Percentiles rank a stretch among this genome's conserved stretches.
phyloP scores from a whole-genome alignment of 2,329 filamentous ascomycete species.

The Microsporum audouinii region DNA sequence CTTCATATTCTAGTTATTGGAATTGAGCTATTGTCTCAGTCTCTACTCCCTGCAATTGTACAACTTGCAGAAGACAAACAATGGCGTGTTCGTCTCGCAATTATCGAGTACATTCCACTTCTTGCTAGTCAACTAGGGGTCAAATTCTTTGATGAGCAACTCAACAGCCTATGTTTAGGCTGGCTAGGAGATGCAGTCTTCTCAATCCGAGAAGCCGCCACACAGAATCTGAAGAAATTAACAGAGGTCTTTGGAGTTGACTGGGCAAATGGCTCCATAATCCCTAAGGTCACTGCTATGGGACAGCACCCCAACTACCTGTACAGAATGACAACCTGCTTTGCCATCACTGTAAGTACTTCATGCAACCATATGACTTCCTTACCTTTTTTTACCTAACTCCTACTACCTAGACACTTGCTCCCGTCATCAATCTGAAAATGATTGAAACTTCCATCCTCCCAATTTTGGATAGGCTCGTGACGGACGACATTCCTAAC shows the following conservation, averaged over 20 bases:
- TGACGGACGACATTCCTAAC: slow-evolving; percentile 90
- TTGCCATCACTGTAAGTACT: slow-evolving; percentile 80
- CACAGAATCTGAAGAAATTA: slow-evolving; percentile 93
- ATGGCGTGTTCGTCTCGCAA: slow-evolving; percentile 93
- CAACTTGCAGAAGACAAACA: slow-evolving; percentile 98
- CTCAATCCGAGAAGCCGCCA: slow-evolving; percentile 94
- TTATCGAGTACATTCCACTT: slow-evolving; percentile 97
- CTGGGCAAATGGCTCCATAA: slow-evolving; percentile 93
- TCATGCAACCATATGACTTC: not conserved
- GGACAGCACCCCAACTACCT: slow-evolving; percentile 97
- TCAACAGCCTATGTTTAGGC: slow-evolving; percentile 90
- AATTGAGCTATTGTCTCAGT: slow-evolving; percentile 92
- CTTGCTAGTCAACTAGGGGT: slow-evolving; percentile 92
- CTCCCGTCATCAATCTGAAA: slow-evolving; percentile 81
- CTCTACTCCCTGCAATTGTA: slow-evolving; percentile 90
- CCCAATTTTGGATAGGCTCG: slow-evolving; percentile 90
- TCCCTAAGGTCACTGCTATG: slow-evolving; percentile 98
- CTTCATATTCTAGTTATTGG: slow-evolving; percentile 60
- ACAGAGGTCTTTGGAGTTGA: slow-evolving; percentile 97
- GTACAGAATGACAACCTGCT: slow-evolving; percentile 99
- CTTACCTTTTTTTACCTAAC: not conserved
- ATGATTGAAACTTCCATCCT: slow-evolving; percentile 89
- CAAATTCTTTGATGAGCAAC: slow-evolving; percentile 96
- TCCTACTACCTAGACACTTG: slow-evolving; percentile 59
- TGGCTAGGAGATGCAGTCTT: slow-evolving; percentile 98